Evolutionary conservation across 805 yeast species (phyloP), one percentile per base, ranked within the genome.

Genomic region (Wickerhamomyces bovis): DNA sequence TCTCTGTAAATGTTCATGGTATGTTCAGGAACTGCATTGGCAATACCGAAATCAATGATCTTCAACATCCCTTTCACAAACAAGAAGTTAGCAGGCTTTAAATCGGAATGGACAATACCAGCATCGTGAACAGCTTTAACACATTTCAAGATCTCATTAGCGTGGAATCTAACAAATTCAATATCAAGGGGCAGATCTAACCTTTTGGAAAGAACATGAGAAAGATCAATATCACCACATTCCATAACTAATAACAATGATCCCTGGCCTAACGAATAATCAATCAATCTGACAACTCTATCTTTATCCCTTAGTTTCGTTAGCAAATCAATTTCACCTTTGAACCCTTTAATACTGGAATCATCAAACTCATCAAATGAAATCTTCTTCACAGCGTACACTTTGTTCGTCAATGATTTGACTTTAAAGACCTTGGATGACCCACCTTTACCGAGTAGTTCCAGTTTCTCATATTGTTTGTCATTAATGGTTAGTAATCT

Each of bases 1-100:
- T 88, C 95, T 48, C 97, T 75, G 60, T 90, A 90, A 18, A 92
- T 78, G 56, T 94, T 92, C 19, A 87, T 81, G 0, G 98, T 92
- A 59, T 89, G 87, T 44, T 90, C 97, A 1, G 95, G 94, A 1
- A 94, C 89, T 0, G 92, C 89, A 65, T 90, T 86, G n/a, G 98
- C 88, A 42, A 86, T 86, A 15, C 99, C 99, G 73, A 92, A 94
- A 67, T 92, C 99, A 50, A 92, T 92, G 38, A 92, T 79, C 61
- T 92, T 92, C 54, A 92, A 69, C 42, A 79, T 72, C 0, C 98
- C 98, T 57, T 79, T 79, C 6, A 92, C 97, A 57, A 85, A 80
- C 22, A 86, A 72, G 63, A 86, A 86, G 55, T 83, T 83, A 0
- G 83, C 84, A 12, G 85, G 85, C 55, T 79, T 79, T 54, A 86